Evolutionary conservation across 176 grass and related monocot genomes (phyloP), one percentile per base, ranked within the genome.

Genomic region (Triticum turgidum): DNA sequence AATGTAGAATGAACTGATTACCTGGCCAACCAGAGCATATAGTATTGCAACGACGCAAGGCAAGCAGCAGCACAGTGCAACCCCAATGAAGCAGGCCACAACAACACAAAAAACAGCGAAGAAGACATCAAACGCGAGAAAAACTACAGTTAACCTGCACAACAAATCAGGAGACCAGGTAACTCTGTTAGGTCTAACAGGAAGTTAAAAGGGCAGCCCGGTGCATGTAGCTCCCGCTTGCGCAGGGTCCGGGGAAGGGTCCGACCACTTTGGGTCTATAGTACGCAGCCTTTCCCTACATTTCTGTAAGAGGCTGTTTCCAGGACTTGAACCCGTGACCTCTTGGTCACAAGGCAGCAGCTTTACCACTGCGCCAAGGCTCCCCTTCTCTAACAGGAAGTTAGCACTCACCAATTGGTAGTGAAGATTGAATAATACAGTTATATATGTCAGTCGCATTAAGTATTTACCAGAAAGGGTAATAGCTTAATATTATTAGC

Each of bases 31-130:
- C 25, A 99, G 82, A 62, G 90, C 88, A 90, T 96, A 99, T n/a
- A 99, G 92, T 76, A 99, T 95, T 81, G 94, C 92, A 22, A 99
- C 92, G 11, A 99, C 91, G 44, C 94, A 99, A 79, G 97, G 97
- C 72, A 99, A 89, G 88, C 97, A 99, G 76, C 97, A 99, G 80
- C 94, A 99, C 33, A 99, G 92, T 21, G 97, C 97, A 86, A 99
- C 91, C 9, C 94, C 94, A 87, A 99, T 99, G 59, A 97, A 87
- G 62, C 89, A 99, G 14, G 97, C 92, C 61, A 99, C 89, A 87
- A 70, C 87, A 87, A 97, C 80, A 58, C 92, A 99, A 58, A 99
- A 94, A 59, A 99, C 80, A 34, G 90, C 89, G 33, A 99, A 93
- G 84, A 97, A 92, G 45, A 96, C 94, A 84, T 99, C 97, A 81